Base-by-base conservation (phyloP, 2,329 filamentous ascomycete genomes). In the Penicillium sp. region DNA sequence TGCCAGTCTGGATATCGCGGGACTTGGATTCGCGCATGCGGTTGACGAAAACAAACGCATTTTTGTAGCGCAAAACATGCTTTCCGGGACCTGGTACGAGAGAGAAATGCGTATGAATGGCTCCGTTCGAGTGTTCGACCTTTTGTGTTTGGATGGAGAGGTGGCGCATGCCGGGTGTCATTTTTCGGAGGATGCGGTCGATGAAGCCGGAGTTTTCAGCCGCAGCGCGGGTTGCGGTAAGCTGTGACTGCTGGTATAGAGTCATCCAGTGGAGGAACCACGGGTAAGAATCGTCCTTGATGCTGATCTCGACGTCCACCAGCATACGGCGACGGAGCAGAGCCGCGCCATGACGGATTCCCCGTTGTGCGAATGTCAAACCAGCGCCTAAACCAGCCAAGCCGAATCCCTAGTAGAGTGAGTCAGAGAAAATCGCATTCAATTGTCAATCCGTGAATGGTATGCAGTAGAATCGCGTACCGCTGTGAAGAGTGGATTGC, bases 261-360 rank as follows among this genome's bases (percentile, higher is more conserved):
- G 91, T 92, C 70, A 99, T 88, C 92, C 94, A 99, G 59, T 92
- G 87, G 9, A 99, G 81, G 39, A 99, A 85, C 93, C 92, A 97
- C 38, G 86, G 86, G 70, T 97, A 99, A 1, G 93, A 92, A 42
- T 90, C 85, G 74, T 99, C 94, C 65, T 93, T 89, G 68, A 90
- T 89, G 71, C 89, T 93, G 72, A 99, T 96, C 74, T 99, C 94
- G 65, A 99, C 85, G 65, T 96, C 91, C 64, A 97, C 90, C 28
- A 99, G 85, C 75, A 99, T 85, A 45, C 93, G 89, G 48, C 88
- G 86, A 45, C 90, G 88, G 53, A 96, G 76, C 51, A 95, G 80
- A 41, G 83, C 82, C n/a, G 87, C 85, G 49, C 85, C 85, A 64
- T 85, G 79, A 54, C 92, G 83, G 53, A 88, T 72, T 31, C 89